These are phyloP conservation scores for Radiomyces spectabilis DNA, from an alignment of 192 early-diverging fungal species.

Conservation along the genomic window DNA sequence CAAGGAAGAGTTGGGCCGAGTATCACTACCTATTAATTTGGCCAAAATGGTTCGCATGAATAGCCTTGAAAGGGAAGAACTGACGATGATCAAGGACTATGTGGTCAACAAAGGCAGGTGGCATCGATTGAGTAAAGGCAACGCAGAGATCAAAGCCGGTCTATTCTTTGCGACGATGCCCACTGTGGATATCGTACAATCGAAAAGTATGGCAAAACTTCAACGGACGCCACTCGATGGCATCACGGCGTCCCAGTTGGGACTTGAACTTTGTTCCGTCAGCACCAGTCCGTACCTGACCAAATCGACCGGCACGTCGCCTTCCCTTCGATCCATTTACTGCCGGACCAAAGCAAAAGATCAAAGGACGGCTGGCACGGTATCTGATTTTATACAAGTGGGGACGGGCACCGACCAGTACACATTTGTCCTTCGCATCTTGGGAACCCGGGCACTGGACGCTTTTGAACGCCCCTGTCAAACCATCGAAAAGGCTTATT, in stretches of 20 bases:
- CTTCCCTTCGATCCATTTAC: background rate
- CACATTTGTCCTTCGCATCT: background rate
- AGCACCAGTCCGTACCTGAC: too few relatives aligned
- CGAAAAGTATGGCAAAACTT: background rate
- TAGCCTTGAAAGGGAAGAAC: too few relatives aligned
- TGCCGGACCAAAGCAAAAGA: background rate
- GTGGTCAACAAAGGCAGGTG: background rate
- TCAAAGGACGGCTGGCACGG: too few relatives aligned
- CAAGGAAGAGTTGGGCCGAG: background rate
- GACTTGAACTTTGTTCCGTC: background rate
- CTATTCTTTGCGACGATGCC: background rate
- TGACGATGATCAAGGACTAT: background rate
- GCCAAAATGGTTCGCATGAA: background rate
- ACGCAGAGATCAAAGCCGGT: background rate
- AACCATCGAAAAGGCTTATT: too few relatives aligned
- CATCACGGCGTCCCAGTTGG: background rate
- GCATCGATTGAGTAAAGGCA: background rate
- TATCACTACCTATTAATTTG: background rate
- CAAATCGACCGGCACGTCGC: background rate
- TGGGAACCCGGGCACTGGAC: background rate
- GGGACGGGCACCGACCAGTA: background rate
- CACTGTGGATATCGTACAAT: background rate
- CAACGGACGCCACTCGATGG: background rate
- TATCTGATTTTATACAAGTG: background rate
- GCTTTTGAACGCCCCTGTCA: too few relatives aligned